phyloP scores from a whole-genome alignment of 2,329 filamentous ascomycete species.

The Stenocarpella maydis region DNA sequence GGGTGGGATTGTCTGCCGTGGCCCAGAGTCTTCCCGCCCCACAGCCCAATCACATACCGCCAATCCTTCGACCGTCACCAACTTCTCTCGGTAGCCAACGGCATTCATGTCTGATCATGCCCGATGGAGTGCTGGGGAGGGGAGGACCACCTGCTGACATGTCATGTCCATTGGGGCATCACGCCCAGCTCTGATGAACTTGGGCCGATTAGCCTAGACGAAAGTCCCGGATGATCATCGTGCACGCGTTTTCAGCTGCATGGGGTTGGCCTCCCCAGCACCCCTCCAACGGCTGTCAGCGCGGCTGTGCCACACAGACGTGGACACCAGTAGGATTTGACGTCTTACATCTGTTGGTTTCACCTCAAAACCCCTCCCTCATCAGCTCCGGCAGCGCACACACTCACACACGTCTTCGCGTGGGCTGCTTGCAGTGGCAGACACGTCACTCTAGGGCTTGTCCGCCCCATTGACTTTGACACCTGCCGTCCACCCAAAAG shows the following conservation, averaged over 20 bases:
- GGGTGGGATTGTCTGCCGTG: conserved; percentile 13
- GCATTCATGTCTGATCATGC: not conserved
- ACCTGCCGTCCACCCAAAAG: not conserved
- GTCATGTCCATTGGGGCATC: not conserved
- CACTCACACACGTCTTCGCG: not conserved
- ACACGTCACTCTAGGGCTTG: conserved; percentile 12
- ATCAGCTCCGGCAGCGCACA: conserved; percentile 2
- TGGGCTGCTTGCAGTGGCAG: conserved; percentile 15
- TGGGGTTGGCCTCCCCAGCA: not conserved
- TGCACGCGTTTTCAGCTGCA: conserved; percentile 13
- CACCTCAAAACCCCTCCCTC: not conserved
- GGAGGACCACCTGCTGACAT: conserved; percentile 11
- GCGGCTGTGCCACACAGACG: conserved; percentile 21
- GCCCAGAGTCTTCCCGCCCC: conserved; percentile 8
- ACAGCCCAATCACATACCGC: conserved; percentile 25
- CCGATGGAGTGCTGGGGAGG: not conserved
- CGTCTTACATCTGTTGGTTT: conserved; percentile 15
- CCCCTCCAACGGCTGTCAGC: not conserved
- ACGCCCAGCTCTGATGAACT: not conserved
- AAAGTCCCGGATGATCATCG: conserved; percentile 6
- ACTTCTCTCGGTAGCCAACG: not conserved
- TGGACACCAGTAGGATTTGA: conserved; percentile 22
- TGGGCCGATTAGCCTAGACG: not conserved
- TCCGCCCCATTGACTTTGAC: not conserved
- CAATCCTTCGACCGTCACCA: conserved; percentile 26